Evolutionary conservation across 1,284 basidiomycete genomes (phyloP).

Genomic region (Sanguinoderma infundibulare): DNA sequence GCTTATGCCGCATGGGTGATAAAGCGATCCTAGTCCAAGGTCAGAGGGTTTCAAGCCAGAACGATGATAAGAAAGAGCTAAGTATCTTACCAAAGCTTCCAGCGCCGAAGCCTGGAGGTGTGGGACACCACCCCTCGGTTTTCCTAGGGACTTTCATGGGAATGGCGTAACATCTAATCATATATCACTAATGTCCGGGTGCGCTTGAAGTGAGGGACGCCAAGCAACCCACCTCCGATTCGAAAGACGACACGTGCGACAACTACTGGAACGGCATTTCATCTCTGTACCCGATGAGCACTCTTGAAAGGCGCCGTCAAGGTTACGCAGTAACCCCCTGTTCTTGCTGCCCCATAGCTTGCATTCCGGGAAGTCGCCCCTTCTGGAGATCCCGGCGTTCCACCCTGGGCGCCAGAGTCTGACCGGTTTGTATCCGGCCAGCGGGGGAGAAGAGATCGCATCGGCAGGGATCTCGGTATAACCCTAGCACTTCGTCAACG

Average conservation of each 20-base stretch:
- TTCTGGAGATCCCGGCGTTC: neutral
- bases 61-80: neutral
- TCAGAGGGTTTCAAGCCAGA: neutral
- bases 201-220: neutral
- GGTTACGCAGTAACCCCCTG: neutral
- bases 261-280: neutral
- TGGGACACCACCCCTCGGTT: neutral
- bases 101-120: neutral
- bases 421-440: neutral
- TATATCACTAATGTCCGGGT: neutral
- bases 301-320: neutral
- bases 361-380: neutral
- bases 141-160: neutral
- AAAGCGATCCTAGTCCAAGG: neutral
- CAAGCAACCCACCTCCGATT: neutral
- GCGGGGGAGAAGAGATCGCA: no score
- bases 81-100: neutral
- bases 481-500: neutral
- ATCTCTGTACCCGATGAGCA: neutral
- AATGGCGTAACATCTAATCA: neutral
- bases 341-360: neutral
- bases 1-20: neutral
- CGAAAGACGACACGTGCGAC: neutral
- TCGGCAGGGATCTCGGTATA: neutral
- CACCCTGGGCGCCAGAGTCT: neutral